These are phyloP conservation scores for Pseudocercospora vitis DNA, from an alignment of 2,329 filamentous ascomycete species.

Conservation along the genomic window DNA sequence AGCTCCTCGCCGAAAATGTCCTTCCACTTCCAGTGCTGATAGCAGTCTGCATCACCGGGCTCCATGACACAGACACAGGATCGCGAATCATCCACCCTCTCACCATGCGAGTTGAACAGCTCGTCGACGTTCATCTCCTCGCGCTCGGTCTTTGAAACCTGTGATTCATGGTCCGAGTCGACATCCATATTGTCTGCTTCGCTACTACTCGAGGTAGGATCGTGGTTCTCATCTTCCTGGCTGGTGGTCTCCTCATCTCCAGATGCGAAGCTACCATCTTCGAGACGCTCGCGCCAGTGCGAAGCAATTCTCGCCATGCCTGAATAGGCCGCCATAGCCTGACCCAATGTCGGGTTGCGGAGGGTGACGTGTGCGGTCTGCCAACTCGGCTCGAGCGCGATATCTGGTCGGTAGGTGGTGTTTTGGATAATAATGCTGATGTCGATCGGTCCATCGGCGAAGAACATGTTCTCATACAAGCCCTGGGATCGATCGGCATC, in stretches of 20 bases:
- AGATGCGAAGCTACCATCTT: background rate
- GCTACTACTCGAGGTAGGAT: no score
- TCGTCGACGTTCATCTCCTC: background rate
- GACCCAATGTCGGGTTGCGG: background rate
- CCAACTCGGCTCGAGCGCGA: background rate
- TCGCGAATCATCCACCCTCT: background rate
- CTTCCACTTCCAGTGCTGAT: background rate
- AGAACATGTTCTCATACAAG: background rate
- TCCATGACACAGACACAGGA: background rate
- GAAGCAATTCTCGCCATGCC: background rate
- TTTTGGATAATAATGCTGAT: background rate
- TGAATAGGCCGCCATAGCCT: background rate
- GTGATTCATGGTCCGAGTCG: no score
- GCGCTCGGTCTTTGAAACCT: background rate
- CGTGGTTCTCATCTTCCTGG: no score
- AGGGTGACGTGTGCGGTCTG: background rate
- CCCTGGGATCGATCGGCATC: no score
- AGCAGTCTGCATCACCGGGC: background rate
- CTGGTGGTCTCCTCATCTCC: background rate
- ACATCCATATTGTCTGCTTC: background rate
- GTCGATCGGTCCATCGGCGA: background rate
- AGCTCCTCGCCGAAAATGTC: background rate
- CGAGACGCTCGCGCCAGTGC: background rate
- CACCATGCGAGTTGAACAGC: no score
- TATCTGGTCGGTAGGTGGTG: background rate